Evolutionary conservation across 1,284 basidiomycete genomes (phyloP).

Genomic region (Cryptococcus sp.): DNA sequence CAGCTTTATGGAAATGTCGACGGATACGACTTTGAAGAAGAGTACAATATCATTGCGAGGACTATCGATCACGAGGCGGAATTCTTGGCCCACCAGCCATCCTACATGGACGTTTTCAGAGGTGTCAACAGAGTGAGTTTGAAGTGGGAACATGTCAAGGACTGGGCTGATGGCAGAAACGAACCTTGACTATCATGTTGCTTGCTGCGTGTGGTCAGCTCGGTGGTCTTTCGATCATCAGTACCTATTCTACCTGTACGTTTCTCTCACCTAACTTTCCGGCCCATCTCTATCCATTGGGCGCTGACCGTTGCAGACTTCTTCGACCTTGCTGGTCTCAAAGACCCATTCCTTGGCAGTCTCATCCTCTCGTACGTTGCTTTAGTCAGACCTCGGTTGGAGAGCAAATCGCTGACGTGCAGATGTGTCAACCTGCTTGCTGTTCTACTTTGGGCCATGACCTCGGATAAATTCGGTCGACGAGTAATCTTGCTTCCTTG

Average conservation of each 20-base stretch:
- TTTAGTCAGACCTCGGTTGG: too few relatives aligned
- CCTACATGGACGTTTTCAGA: conserved; percentile 12
- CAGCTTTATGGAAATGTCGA: conserved; percentile 21
- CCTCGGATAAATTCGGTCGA: conserved; percentile 19
- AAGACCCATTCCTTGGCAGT: conserved; percentile 21
- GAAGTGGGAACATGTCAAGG: too few relatives aligned
- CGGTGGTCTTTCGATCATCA: conserved; percentile 17
- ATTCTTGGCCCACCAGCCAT: conserved; percentile 1
- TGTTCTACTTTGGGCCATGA: conserved; percentile 8
- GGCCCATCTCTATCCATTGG: neutral
- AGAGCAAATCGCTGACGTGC: conserved; percentile 4
- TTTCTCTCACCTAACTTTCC: too few relatives aligned
- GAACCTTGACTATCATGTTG: conserved; percentile 16
- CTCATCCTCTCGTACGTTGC: conserved; percentile 15
- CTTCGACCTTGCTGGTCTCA: conserved; percentile 18
- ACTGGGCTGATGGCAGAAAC: neutral
- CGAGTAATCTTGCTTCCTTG: conserved; percentile 6
- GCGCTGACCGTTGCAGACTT: conserved; percentile 11
- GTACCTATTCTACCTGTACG: conserved; percentile 21
- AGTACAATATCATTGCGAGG: conserved; percentile 20
- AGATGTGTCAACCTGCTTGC: conserved; percentile 14
- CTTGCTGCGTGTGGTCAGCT: conserved; percentile 9
- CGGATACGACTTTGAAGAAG: conserved; percentile 28
- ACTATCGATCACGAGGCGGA: conserved; percentile 21
- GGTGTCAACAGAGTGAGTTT: conserved; percentile 15